Base-by-base conservation (phyloP, 805 yeast genomes). In the Starmerella asiatica region DNA sequence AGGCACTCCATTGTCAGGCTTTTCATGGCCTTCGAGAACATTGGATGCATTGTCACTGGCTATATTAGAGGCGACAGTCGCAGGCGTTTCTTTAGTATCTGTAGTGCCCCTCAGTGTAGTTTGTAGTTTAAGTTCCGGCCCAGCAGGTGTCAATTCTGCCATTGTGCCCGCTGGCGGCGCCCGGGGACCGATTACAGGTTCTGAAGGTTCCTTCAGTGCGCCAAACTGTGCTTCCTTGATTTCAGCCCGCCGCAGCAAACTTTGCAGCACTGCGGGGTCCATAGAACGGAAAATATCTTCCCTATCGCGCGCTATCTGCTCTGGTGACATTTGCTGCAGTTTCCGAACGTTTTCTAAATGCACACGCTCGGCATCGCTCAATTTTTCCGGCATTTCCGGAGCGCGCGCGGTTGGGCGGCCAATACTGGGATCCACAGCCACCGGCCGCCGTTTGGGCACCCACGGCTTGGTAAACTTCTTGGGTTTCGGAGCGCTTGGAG, bases 341-440 rank as follows among this genome's bases (percentile, higher is more conserved):
- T 67, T 64, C 29, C 74, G 71, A 45, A 80, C 57, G 56, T 84
- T 86, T 53, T 85, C 94, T 40, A 70, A 56, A 55, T 83, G 88
- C 18, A 85, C 82, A 53, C 72, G 69, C 47, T 79, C 86, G 0
- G 79, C 72, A 49, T 81, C 93, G 0, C 77, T 60, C 11, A 44
- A 31, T 8, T 43, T 43, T 16, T 28, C 33, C 5, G 29, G 6
- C 20, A 18, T 5, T 7, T 17, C 26, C 5, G 33, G 35, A n/a
- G 38, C 19, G 4, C 33, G 21, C 32, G 29, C 34, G 28, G 34
- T 18, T 1, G 34, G 28, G 4, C 38, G 21, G 16, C 23, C 20
- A n/a, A 43, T 46, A 31, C 34, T 27, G 20, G 46, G 43, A 31
- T 43, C 44, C 12, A 38, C 29, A 17, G 42, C 48, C 5, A 41